Evolutionary conservation across 495 filamentous ascomycete species (phyloP).

Genomic region (Penicillium turbatum): DNA sequence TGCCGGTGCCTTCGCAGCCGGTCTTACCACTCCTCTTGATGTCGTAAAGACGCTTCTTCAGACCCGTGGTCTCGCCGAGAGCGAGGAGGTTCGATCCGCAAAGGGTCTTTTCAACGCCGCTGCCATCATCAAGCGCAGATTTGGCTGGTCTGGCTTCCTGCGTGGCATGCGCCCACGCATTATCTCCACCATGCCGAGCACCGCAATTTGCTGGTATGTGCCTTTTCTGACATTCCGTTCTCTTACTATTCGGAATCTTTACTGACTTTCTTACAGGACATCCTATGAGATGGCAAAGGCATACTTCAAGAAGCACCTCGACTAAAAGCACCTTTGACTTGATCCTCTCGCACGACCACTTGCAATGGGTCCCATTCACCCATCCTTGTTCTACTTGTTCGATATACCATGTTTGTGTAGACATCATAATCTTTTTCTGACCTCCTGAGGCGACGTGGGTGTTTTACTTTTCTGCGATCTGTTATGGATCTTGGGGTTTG

Average conservation of each 20-base stretch:
- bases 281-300: constrained; percentile 79
- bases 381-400: constrained; percentile 7
- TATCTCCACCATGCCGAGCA: constrained; percentile 96
- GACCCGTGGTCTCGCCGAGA: constrained; percentile 77
- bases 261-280: constrained; percentile 47
- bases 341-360: constrained; percentile 7
- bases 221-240: constrained; percentile 16
- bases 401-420: constrained; percentile 12
- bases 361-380: constrained; percentile 10
- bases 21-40: constrained; percentile 90
- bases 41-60: constrained; percentile 97
- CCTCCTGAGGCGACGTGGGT: constrained; percentile 15
- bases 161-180: constrained; percentile 87
- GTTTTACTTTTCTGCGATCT: constrained; percentile 9
- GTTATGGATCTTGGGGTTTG: constrained; percentile 3
- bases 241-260: background rate
- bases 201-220: constrained; percentile 94
- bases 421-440: constrained; percentile 12
- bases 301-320: constrained; percentile 54
- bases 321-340: constrained; percentile 18
- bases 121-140: constrained; percentile 73
- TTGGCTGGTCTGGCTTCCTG: constrained; percentile 84
- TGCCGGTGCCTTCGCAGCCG: constrained; percentile 89
- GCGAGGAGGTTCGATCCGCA: constrained; percentile 78
- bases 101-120: constrained; percentile 80